Percentiles rank a stretch among this genome's conserved stretches.
These are phyloP conservation scores for Linum lewisii DNA, from an alignment of 345 rosid genomes.

Conservation along the genomic window DNA sequence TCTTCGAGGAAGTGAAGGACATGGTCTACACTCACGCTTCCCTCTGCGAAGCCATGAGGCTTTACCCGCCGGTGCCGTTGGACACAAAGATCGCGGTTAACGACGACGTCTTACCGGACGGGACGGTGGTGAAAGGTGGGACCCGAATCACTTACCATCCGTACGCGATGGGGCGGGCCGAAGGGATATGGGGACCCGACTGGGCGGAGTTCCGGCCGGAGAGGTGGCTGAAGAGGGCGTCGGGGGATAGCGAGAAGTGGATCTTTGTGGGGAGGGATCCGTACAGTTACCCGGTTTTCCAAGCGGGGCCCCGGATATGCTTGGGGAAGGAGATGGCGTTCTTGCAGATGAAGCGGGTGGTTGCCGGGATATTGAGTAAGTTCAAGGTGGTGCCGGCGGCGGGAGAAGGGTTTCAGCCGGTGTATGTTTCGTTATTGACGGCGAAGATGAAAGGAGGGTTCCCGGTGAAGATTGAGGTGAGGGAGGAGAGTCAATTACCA, in stretches of 20 bases:
- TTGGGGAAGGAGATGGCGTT: neutral
- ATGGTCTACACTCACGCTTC: constrained; percentile 33
- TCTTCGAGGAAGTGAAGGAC: constrained; percentile 24
- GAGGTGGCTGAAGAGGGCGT: constrained; percentile 21
- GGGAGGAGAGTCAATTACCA: neutral
- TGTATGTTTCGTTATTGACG: neutral
- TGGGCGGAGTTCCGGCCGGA: constrained; percentile 22
- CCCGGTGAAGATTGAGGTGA: neutral
- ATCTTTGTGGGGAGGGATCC: neutral
- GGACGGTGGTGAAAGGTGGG: constrained; percentile 40
- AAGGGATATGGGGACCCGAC: constrained; percentile 20
- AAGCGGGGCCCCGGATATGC: constrained; percentile 2
- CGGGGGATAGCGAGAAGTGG: neutral
- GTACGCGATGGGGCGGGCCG: constrained; percentile 23
- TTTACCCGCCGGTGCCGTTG: constrained; percentile 52
- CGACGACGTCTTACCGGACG: constrained; percentile 41
- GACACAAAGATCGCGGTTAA: constrained; percentile 28
- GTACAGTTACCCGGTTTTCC: neutral
- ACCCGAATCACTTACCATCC: constrained; percentile 30
- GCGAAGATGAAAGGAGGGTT: neutral
- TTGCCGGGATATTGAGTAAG: neutral
- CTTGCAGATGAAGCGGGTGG: neutral
- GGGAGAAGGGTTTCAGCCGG: neutral
- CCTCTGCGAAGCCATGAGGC: constrained; percentile 44
- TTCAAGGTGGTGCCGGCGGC: neutral